Conservation (phyloP, 192 early-diverging fungal species). For the Backusella morwellensis region DNA sequence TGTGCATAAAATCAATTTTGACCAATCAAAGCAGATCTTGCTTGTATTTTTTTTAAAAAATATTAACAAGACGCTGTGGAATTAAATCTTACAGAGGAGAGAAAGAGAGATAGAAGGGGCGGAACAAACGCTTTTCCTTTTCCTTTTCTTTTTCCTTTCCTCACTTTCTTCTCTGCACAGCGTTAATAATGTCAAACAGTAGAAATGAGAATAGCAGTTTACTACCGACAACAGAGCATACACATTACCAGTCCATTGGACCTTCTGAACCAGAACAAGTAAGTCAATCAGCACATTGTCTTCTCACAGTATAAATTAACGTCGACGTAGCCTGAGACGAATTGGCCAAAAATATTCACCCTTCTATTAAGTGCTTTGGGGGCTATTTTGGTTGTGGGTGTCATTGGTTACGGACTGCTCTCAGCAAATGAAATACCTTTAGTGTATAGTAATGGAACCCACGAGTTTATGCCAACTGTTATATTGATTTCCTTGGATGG, state of each 20-base stretch:
- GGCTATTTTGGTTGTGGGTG: neutral
- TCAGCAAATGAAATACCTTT: constrained; percentile 17
- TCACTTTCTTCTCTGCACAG: neutral
- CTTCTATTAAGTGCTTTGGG: neutral
- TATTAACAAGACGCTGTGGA: no score
- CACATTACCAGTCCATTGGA: constrained; percentile 9
- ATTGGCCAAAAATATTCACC: neutral
- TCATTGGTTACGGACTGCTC: neutral
- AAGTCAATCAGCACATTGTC: neutral
- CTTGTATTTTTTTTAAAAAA: no score
- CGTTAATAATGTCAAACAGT: neutral
- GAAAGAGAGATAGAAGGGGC: neutral
- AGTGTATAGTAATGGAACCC: constrained; percentile 64
- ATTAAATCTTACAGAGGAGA: no score
- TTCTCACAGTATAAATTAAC: neutral
- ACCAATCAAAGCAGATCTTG: neutral
- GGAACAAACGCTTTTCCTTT: neutral
- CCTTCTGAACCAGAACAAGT: constrained; percentile 6
- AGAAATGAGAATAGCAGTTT: neutral
- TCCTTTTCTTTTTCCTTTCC: neutral
- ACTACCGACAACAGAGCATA: constrained; percentile 1
- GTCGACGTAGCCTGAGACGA: neutral
- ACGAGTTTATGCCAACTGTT: constrained; percentile 62
- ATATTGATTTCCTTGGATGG: constrained; percentile 89
- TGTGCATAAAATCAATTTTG: neutral